Evolutionary conservation across 345 rosid species (phyloP), one percentile per base, ranked within the genome.

Genomic region (Turritis glabra): DNA sequence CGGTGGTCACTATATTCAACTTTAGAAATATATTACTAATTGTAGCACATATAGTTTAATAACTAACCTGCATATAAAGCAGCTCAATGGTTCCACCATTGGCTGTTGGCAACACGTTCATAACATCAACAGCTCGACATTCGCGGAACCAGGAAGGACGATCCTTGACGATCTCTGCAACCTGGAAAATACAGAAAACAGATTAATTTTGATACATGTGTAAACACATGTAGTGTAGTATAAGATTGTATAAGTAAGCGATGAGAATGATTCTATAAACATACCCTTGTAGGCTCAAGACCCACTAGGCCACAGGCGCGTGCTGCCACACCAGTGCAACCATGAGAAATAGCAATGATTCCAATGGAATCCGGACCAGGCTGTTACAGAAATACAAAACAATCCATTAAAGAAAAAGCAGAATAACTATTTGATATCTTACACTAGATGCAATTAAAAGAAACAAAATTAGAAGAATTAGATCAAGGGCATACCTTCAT

Each of bases 361-460:
- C 99, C 98, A 86, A 90, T 88, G 98, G 99, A 96, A 96, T 96
- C 98, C 98, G 99, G 98, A 96, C 99, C 99, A 96, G 98, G 99
- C 99, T 96, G 80, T 81, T 77, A 63, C 62, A 51, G 17, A 64
- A 23, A 51, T 19, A 25, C 48, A 50, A 48, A 40, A 19, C 11
- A 46, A 35, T n/a, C 13, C 56, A 17, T 48, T 68, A n/a, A 60
- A 4, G 33, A 17, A 26, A 71, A 2, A 2, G 8, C 32, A 30
- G 13, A 58, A 38, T 19, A 29, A 43, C 48, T 41, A 30, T 7
- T 68, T 38, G 4, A 44, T 15, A 19, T 30, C 15, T 41, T 70
- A 60, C 43, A 58, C 7, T 15, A n/a, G 10, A 21, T 48, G 21
- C 38, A 7, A 17, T 15, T 8, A 58, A 59, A 21, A 27, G 18